phyloP scores from a whole-genome alignment of 2,329 filamentous ascomycete genomes.

The Cordyceps cateniannulata region DNA sequence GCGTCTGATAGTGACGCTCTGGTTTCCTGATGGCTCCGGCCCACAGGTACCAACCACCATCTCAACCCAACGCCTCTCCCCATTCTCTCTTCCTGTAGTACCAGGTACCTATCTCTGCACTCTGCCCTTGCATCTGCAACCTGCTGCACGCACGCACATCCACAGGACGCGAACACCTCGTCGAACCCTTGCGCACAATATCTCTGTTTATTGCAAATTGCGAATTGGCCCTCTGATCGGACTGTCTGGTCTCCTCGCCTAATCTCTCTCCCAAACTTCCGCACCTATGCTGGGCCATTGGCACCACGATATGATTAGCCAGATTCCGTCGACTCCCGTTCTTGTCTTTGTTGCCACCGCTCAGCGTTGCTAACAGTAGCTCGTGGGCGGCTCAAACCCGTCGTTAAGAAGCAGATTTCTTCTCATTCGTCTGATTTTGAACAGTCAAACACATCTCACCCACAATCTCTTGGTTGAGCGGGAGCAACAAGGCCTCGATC shows the following conservation, averaged over 20 bases:
- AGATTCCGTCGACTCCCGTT: not conserved
- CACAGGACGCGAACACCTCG: not conserved
- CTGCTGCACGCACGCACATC: not conserved
- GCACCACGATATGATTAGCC: constrained; percentile 11
- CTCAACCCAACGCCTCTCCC: no score
- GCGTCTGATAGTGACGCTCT: not conserved
- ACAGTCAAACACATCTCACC: not conserved
- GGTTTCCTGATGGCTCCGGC: not conserved
- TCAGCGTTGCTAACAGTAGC: constrained; percentile 15
- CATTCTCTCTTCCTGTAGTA: no score
- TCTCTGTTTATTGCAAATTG: not conserved
- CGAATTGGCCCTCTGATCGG: not conserved
- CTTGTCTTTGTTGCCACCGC: constrained; percentile 8
- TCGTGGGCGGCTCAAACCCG: constrained; percentile 11
- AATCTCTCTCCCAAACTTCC: not conserved
- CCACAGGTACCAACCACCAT: not conserved
- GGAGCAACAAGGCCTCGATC: not conserved
- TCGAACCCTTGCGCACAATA: not conserved
- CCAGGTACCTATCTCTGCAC: not conserved
- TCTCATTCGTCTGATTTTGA: not conserved
- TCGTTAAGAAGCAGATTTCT: not conserved
- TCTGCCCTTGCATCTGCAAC: not conserved
- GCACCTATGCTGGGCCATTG: not conserved
- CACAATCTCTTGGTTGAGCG: not conserved
- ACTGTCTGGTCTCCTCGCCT: not conserved